Conservation (phyloP, 1,284 basidiomycete species). For the Ustilago nuda region DNA sequence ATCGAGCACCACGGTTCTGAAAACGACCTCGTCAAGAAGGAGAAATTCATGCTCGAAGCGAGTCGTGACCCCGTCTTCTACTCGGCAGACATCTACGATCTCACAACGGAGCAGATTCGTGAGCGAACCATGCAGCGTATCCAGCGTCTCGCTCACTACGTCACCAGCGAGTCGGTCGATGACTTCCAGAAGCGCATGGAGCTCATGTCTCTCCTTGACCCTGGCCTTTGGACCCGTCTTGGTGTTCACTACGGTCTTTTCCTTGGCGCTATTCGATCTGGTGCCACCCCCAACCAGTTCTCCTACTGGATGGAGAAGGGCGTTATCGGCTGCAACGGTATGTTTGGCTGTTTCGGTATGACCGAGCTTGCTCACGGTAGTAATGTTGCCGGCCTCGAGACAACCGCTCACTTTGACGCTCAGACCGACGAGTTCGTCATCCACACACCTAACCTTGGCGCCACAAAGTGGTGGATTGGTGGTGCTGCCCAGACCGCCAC, state of each 20-base stretch:
- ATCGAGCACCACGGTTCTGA: constrained; percentile 70
- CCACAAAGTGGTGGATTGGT: constrained; percentile 72
- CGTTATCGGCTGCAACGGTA: constrained; percentile 21
- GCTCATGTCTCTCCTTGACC: constrained; percentile 71
- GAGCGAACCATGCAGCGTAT: constrained; percentile 64
- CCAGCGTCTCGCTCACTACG: constrained; percentile 63
- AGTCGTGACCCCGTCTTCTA: constrained; percentile 73
- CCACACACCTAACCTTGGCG: constrained; percentile 71
- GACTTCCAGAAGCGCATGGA: constrained; percentile 73
- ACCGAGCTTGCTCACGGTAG: constrained; percentile 72
- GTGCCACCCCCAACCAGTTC: constrained; percentile 12
- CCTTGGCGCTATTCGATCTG: constrained; percentile 67
- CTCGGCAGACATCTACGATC: constrained; percentile 73
- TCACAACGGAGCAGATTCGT: constrained; percentile 73
- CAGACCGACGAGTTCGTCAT: constrained; percentile 74
- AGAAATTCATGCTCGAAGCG: constrained; percentile 72
- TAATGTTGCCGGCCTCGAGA: constrained; percentile 75
- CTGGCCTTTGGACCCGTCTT: constrained; percentile 74
- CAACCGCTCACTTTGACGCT: constrained; percentile 74
- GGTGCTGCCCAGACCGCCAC: constrained; percentile 75
- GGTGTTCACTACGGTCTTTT: constrained; percentile 74
- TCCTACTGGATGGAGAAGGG: constrained; percentile 10
- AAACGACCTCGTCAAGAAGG: constrained; percentile 67
- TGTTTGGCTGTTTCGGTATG: constrained; percentile 74
- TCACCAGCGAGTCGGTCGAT: constrained; percentile 64